Conservation (phyloP, 176 grass and related monocot genomes). For the Guadua angustifolia region DNA sequence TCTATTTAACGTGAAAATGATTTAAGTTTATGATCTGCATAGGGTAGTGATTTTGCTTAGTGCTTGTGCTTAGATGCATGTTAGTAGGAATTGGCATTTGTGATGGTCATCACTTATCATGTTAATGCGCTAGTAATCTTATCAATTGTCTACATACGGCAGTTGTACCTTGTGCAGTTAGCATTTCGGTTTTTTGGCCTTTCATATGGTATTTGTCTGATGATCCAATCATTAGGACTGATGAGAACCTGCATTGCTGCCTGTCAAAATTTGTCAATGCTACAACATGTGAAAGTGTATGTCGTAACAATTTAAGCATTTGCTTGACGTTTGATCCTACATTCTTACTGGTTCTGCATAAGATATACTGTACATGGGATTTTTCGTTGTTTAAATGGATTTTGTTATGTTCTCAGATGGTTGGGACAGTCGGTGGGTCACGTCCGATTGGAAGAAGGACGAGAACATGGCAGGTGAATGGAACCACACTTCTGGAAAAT, state of each 20-base stretch:
- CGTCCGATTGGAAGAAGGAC: constrained; percentile 88
- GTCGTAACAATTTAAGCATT: not conserved
- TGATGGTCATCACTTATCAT: not conserved
- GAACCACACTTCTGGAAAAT: constrained; percentile 90
- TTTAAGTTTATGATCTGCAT: not conserved
- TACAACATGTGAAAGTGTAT: not conserved
- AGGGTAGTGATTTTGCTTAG: not conserved
- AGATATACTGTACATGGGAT: not conserved
- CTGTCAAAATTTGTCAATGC: not conserved
- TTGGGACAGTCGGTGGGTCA: constrained; percentile 87
- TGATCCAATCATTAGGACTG: not conserved
- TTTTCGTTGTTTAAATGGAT: constrained; percentile 25
- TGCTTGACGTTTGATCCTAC: not conserved
- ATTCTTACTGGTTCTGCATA: not conserved
- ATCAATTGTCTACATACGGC: not conserved
- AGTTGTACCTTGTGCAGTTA: not conserved
- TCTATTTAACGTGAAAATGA: not conserved
- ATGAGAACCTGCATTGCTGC: not conserved
- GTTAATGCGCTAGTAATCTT: not conserved
- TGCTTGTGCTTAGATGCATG: not conserved
- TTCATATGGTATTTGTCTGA: not conserved
- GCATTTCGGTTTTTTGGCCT: not conserved
- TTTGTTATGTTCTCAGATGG: constrained; percentile 57
- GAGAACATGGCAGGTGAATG: constrained; percentile 82
- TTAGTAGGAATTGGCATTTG: not conserved